Evolutionary conservation across 208 protist genomes (phyloP), one percentile per base, ranked within the genome.

Genomic region (Leishmania aethiopica): DNA sequence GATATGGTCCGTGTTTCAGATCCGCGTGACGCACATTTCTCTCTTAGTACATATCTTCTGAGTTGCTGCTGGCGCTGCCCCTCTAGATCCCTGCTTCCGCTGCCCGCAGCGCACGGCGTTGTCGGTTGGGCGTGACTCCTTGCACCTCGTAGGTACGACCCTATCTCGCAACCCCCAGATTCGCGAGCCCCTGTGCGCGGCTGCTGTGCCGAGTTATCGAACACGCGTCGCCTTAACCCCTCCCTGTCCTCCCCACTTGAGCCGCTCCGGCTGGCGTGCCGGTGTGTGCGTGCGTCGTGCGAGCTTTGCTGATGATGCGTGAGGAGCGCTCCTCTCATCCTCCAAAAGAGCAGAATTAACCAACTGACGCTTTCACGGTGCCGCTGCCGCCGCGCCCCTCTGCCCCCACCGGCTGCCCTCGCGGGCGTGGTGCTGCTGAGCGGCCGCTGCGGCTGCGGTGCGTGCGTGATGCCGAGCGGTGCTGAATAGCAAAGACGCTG

Each of bases 1-100:
- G 90, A 93, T 91, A 93, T 93, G 90, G 90, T 93, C 90, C 90
- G 90, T 93, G 90, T 93, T 93, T 93, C 90, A 88, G 90, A 93
- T 79, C 78, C 80, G 71, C 79, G 87, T 90, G 90, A 93, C 86
- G 90, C 84, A 93, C 86, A 89, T 78, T 78, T 77, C 64, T 81
- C 15, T 76, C 51, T 53, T 81, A 75, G 76, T 88, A 84, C 90
- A 93, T 93, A 91, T 93, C 90, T 80, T 86, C 90, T 93, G 90
- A 93, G 66, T 72, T 70, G 47, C 71, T 32, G n/a, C 59, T 42
- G 32, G 49, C 73, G 74, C 59, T 22, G 28, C 25, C 10, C 11
- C 57, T 70, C 11, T 40, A 40, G 59, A 37, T 3, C n/a, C 37
- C 45, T 55, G 45, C 47, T 49, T 75, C 45, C 25, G 11, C 70